A percentile compares a stretch with the other conserved stretches of the same genome.
Evolutionary conservation across 441 rosid species (phyloP).

Genomic region (Bocquillonia castaneifolia): DNA sequence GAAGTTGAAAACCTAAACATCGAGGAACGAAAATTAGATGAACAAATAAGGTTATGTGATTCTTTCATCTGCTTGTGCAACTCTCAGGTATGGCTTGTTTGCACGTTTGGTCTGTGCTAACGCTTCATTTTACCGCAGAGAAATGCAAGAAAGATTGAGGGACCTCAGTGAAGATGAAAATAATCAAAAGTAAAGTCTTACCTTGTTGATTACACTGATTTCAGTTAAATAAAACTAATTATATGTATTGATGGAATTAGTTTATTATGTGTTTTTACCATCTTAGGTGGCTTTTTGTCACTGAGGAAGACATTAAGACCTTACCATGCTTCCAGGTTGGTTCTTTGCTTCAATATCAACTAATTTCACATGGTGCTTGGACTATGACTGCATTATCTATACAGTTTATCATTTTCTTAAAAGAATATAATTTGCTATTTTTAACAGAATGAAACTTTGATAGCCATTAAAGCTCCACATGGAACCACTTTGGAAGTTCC

Average conservation of each 20-base stretch:
- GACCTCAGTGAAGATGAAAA: constrained; percentile 84
- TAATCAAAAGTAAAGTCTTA: constrained; percentile 62
- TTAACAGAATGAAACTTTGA: constrained; percentile 78
- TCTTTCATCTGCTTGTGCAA: constrained; percentile 20
- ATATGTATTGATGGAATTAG: constrained; percentile 14
- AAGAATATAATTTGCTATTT: constrained; percentile 20
- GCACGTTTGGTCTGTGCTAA: constrained; percentile 28
- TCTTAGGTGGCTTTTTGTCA: constrained; percentile 85
- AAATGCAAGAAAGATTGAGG: constrained; percentile 81
- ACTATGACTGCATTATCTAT: constrained; percentile 10
- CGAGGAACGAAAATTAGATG: constrained; percentile 69
- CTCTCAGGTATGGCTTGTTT: constrained; percentile 12
- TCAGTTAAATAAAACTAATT: not conserved
- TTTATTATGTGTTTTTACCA: constrained; percentile 26
- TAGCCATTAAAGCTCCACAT: constrained; percentile 98
- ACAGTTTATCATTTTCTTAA: constrained; percentile 4
- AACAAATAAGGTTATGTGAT: constrained; percentile 58
- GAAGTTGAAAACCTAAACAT: constrained; percentile 68
- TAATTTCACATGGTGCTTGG: constrained; percentile 16
- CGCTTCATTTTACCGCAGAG: constrained; percentile 46
- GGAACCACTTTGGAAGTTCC: constrained; percentile 99
- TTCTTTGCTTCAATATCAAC: constrained; percentile 10
- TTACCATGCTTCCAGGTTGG: constrained; percentile 89
- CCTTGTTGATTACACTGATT: constrained; percentile 5
- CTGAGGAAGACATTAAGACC: constrained; percentile 91